These are phyloP conservation scores for Amanita pseudoporphyria DNA, from an alignment of 768 basidiomycete species.

Conservation along the genomic window DNA sequence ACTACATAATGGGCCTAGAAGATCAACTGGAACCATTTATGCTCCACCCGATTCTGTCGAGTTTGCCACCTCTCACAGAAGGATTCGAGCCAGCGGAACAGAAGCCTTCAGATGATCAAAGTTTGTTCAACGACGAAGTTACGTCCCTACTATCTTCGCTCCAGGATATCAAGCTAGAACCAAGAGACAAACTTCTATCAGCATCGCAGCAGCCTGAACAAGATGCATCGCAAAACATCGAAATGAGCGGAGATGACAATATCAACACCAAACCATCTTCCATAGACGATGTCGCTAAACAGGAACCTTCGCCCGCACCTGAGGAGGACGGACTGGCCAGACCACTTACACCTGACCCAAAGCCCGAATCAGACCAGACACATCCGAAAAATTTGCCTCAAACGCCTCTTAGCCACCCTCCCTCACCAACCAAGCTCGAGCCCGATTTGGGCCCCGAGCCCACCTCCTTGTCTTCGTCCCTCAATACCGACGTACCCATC, in stretches of 20 bases:
- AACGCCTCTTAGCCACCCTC: neutral
- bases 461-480: neutral
- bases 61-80: slow-evolving; percentile 52
- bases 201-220: neutral
- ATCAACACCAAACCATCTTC: neutral
- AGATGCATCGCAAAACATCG: neutral
- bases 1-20: slow-evolving; percentile 50
- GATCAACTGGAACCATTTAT: slow-evolving; percentile 73
- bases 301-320: neutral
- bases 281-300: neutral
- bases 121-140: neutral
- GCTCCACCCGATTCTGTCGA: slow-evolving; percentile 65
- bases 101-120: neutral
- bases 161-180: neutral
- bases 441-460: neutral
- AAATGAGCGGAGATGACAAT: neutral
- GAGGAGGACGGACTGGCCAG: neutral
- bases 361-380: too few species aligned
- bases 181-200: neutral
- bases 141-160: neutral
- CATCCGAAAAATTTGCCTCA: neutral
- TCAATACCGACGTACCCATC: neutral
- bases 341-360: neutral
- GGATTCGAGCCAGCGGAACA: slow-evolving; percentile 15
- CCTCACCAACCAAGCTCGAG: neutral